Evolutionary conservation across 805 yeast species (phyloP), one percentile per base, ranked within the genome.

Genomic region (Komagataella phaffii): DNA sequence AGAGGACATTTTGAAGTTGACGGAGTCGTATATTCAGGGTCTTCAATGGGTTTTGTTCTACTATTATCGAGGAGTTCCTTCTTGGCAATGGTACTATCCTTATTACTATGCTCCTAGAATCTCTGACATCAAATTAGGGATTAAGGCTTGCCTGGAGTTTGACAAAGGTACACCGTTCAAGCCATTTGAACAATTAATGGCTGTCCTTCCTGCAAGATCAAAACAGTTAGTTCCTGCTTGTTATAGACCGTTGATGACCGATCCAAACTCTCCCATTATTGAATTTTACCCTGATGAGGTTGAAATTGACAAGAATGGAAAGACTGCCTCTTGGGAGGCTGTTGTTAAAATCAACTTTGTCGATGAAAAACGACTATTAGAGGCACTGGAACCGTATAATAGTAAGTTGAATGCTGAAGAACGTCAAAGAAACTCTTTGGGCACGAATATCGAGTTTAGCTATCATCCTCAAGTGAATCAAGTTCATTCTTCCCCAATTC

Each of bases 241-340:
- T 17, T 85, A 85, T 64, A 79, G 96, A 65, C 76, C 82, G 3
- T 72, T 93, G 56, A 90, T 93, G 96, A 80, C 83, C 12, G 96
- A 90, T 53, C 81, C 80, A 47, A 73, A 74, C 47, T 90, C 97
- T 6, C 95, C 96, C 24, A 88, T 93, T 57, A 75, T 76, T 52
- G 97, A 89, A 59, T 89, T 88, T 61, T 93, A 93, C 63, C 99
- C 99, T 2, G 75, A 76, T 53, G 88, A 87, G 54, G 96, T 91
- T 52, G 87, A 82, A 50, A 74, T 87, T 43, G 99, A 93, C 69
- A 75, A 81, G 77, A 93, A 93, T 63, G 99, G 98, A 47, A 93
- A 93, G 64, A 87, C 89, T 52, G 95, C 93, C 2, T 84, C 88
- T 49, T 93, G 99, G 99, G 98, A 93, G 69, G 97, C 97, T 8